Base-by-base conservation (phyloP, 106 monocot species). In the Phalaenopsis aphrodite region DNA sequence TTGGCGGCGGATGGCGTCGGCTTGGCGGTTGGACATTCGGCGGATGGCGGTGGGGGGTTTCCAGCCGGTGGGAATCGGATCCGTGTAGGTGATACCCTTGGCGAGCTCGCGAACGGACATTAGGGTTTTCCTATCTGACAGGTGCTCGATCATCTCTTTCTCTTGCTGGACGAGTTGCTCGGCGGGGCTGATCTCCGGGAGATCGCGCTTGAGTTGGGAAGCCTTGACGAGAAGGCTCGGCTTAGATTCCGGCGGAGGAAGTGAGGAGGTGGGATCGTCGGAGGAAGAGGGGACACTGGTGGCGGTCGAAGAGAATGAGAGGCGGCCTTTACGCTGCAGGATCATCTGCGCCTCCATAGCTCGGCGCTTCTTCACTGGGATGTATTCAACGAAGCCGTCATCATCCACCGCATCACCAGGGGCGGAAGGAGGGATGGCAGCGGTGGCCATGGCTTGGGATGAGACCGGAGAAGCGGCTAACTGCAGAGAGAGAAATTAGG, bases 91-190 rank as follows among this genome's bases (percentile, higher is more conserved):
- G 76, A 97, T 97, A 4, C 96, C 96, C 85, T 94, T 94, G 82
- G 96, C 96, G 68, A 97, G 87, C 82, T 97, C 96, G 6, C 94
- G 88, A 23, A 94, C 97, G 17, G 97, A 98, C 97, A 94, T 98
- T 7, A 98, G 92, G 79, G 94, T 90, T 76, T 94, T 97, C 43
- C 94, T 92, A 78, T 97, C 97, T 21, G 97, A 97, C 55, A 97
- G 88, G 75, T 94, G 90, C 75, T 97, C 97, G 83, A 97, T 91
- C 97, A 97, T 94, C 81, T 97, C 94, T 84, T 90, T 88, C 88
- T 97, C 97, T 68, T 90, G 92, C 78, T 82, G 84, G 47, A 94
- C 89, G 37, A 92, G 84, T 81, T 92, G 88, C 83, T 97, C 94
- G 42, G 94, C 87, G 12, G 86, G 80, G 89, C 75, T 92, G 81